Conservation (phyloP, 371 early-diverging fungal genomes). For the Mucor circinelloides region DNA sequence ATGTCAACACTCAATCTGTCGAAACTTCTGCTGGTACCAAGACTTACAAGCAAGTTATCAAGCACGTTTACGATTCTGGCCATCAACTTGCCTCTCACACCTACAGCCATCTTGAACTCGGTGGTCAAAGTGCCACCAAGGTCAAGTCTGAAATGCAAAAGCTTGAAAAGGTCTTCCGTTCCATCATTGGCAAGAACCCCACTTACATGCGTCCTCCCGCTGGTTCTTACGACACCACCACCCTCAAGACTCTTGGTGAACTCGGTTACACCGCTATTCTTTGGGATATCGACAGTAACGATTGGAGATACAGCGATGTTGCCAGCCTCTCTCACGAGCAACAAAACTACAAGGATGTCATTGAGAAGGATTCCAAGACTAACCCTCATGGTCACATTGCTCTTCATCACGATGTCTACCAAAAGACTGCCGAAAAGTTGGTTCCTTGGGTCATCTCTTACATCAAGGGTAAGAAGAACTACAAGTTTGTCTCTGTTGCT, state of each 20-base stretch:
- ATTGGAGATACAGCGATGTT: constrained; percentile 24
- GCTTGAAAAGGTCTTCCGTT: constrained; percentile 27
- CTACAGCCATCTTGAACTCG: constrained; percentile 42
- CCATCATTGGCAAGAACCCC: constrained; percentile 28
- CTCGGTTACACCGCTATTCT: constrained; percentile 27
- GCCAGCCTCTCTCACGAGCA: constrained; percentile 17
- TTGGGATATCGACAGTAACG: constrained; percentile 37
- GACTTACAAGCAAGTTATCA: constrained; percentile 33
- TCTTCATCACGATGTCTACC: constrained; percentile 45
- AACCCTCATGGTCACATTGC: constrained; percentile 33
- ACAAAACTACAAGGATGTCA: constrained; percentile 18
- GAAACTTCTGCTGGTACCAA: constrained; percentile 27
- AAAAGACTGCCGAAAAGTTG: constrained; percentile 46
- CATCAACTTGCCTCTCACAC: constrained; percentile 57
- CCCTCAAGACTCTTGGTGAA: constrained; percentile 22
- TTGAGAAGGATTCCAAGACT: constrained; percentile 22
- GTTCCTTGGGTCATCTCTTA: constrained; percentile 44
- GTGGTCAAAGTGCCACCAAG: constrained; percentile 10
- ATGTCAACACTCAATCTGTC: constrained; percentile 27
- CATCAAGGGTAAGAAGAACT: constrained; percentile 42
- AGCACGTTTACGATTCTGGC: constrained; percentile 41
- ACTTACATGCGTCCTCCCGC: constrained; percentile 32
- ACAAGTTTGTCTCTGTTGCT: constrained; percentile 47
- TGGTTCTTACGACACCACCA: constrained; percentile 19
- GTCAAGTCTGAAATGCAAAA: constrained; percentile 26